Conservation (phyloP, 2,329 filamentous ascomycete species). For the Colletotrichum paranaense region DNA sequence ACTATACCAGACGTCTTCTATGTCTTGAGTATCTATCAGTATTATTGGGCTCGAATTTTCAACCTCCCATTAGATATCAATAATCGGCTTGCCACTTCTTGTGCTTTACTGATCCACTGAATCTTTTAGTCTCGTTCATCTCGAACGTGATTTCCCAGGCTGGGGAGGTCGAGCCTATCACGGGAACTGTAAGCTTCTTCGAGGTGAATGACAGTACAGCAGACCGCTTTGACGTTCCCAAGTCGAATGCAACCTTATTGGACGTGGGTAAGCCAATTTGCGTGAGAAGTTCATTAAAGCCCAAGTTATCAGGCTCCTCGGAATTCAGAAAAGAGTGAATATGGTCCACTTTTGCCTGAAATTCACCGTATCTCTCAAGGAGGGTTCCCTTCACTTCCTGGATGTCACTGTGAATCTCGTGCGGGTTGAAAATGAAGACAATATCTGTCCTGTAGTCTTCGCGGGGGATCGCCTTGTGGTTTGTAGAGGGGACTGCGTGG, state of each 20-base stretch:
- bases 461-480: too few species aligned
- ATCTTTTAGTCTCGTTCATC: not conserved
- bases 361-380: not conserved
- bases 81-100: too few species aligned
- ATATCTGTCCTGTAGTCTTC: not conserved
- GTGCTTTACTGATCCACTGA: too few species aligned
- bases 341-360: not conserved
- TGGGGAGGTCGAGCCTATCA: too few species aligned
- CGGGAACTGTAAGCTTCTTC: too few species aligned
- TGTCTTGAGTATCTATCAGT: too few species aligned
- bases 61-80: too few species aligned
- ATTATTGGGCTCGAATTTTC: too few species aligned
- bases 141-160: not conserved
- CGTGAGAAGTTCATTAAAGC: not conserved
- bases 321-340: not conserved
- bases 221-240: not conserved
- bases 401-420: too few species aligned
- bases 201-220: not conserved
- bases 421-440: not conserved
- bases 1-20: too few species aligned
- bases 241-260: not conserved
- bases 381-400: not conserved
- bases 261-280: not conserved
- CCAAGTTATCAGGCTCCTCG: not conserved
- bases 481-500: too few species aligned